These are phyloP conservation scores for Nothophoma quercina DNA, from an alignment of 2,329 filamentous ascomycete species.

Conservation along the genomic window DNA sequence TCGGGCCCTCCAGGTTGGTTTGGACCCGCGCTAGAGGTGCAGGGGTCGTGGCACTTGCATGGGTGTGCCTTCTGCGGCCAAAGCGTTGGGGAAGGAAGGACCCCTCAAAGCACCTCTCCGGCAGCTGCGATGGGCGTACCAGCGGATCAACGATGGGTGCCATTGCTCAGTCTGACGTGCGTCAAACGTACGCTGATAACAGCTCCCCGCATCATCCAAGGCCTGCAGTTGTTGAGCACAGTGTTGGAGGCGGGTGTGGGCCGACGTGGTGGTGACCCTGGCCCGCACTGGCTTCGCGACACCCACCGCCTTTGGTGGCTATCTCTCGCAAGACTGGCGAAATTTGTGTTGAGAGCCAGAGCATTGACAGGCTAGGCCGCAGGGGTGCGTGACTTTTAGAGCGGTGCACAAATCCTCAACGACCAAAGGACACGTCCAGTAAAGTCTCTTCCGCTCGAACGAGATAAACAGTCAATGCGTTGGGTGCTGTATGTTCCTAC, in stretches of 20 bases:
- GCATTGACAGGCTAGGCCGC: conserved; percentile 33
- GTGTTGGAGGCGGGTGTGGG: conserved; percentile 11
- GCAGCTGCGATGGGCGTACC: conserved; percentile 2
- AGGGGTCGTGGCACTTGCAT: conserved; percentile 9
- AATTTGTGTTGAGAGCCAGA: conserved; percentile 41
- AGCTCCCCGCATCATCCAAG: conserved; percentile 5
- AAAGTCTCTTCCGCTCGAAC: conserved; percentile 29
- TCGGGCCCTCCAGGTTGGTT: conserved; percentile 30
- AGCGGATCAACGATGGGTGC: conserved; percentile 1
- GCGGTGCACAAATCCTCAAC: conserved; percentile 44
- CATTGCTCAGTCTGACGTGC: conserved; percentile 7
- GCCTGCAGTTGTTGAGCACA: conserved; percentile 17
- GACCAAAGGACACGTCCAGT: conserved; percentile 25
- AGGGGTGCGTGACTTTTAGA: conserved; percentile 45
- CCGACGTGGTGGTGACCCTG: conserved; percentile 15
- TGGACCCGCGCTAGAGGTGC: conserved; percentile 16
- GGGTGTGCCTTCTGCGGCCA: conserved; percentile 17
- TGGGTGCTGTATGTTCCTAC: conserved; percentile 32
- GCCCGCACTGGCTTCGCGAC: conserved; percentile 24
- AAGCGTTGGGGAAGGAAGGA: conserved; percentile 19
- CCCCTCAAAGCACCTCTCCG: conserved; percentile 9
- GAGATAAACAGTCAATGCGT: conserved; percentile 46
- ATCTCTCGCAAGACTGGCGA: conserved; percentile 35
- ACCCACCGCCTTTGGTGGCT: conserved; percentile 25
- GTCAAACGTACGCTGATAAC: conserved; percentile 9